Percentiles rank a stretch among this genome's conserved stretches.
These are phyloP conservation scores for Russula foetens DNA, from an alignment of 768 basidiomycete species.

Conservation along the genomic window DNA sequence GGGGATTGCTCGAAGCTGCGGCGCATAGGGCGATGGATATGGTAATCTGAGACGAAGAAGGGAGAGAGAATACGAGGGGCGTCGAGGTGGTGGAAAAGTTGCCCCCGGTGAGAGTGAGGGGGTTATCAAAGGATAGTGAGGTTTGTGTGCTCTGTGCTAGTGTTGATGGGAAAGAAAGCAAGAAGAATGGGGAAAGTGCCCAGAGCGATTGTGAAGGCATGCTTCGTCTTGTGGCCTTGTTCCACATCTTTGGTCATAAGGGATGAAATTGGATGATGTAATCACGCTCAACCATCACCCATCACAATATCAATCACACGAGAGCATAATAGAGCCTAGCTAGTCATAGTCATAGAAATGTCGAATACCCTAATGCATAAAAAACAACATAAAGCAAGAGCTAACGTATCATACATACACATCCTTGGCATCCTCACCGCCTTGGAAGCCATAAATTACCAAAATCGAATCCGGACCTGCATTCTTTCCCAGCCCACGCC, in stretches of 20 bases:
- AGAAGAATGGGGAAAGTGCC: not conserved
- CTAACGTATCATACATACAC: not conserved
- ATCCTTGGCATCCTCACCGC: not conserved
- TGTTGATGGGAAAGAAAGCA: not conserved
- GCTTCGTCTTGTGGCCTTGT: no score
- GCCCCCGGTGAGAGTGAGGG: not conserved
- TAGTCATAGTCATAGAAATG: no score
- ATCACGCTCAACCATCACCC: not conserved
- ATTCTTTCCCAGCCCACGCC: not conserved
- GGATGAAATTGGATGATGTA: conserved; percentile 3
- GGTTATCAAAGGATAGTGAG: not conserved
- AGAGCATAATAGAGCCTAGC: not conserved
- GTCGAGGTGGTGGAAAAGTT: conserved; percentile 8
- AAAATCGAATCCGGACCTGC: not conserved
- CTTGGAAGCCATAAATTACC: conserved; percentile 10
- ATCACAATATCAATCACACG: no score
- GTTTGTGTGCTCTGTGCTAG: not conserved
- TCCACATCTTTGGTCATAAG: no score
- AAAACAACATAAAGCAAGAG: not conserved
- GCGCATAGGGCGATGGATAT: conserved; percentile 31
- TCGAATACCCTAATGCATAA: not conserved
- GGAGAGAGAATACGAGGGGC: conserved; percentile 25
- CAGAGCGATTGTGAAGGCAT: not conserved
- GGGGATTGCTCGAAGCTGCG: conserved; percentile 22
- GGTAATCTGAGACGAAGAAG: conserved; percentile 21